Percentiles rank a stretch among this genome's conserved stretches.
These are phyloP conservation scores for Cymodocea nodosa DNA, from an alignment of 116 monocot genomes.

Conservation along the genomic window DNA sequence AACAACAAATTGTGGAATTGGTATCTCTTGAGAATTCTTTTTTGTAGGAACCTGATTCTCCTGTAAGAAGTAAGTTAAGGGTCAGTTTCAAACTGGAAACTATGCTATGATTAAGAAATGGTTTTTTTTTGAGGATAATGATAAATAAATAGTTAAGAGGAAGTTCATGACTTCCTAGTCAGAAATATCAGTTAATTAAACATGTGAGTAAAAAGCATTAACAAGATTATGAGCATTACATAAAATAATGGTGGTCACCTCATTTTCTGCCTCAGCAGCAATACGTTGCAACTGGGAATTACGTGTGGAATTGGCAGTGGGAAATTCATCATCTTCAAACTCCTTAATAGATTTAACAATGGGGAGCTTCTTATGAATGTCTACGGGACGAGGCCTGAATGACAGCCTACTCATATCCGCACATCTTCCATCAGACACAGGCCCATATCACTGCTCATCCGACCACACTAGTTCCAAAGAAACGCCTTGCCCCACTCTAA, in stretches of 20 bases:
- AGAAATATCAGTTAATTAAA: no score
- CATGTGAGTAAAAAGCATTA: no score
- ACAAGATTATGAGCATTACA: background rate
- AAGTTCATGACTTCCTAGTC: background rate
- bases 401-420: slow-evolving; percentile 91
- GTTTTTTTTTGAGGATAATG: no score
- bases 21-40: slow-evolving; percentile 44
- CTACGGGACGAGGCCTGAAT: slow-evolving; percentile 94
- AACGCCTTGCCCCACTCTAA: background rate
- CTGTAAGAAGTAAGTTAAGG: slow-evolving; percentile 11
- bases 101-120: background rate
- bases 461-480: background rate
- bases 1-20: slow-evolving; percentile 45
- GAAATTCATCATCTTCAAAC: slow-evolving; percentile 80
- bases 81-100: background rate
- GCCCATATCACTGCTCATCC: slow-evolving; percentile 4
- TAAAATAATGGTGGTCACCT: slow-evolving; percentile 24
- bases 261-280: slow-evolving; percentile 45
- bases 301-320: slow-evolving; percentile 33
- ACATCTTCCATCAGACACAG: slow-evolving; percentile 31
- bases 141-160: background rate
- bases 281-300: slow-evolving; percentile 48
- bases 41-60: slow-evolving; percentile 25
- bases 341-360: slow-evolving; percentile 88
- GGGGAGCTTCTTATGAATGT: slow-evolving; percentile 95